phyloP scores from a whole-genome alignment of 1,139 yeast genomes.

The Taphrina pruni region DNA sequence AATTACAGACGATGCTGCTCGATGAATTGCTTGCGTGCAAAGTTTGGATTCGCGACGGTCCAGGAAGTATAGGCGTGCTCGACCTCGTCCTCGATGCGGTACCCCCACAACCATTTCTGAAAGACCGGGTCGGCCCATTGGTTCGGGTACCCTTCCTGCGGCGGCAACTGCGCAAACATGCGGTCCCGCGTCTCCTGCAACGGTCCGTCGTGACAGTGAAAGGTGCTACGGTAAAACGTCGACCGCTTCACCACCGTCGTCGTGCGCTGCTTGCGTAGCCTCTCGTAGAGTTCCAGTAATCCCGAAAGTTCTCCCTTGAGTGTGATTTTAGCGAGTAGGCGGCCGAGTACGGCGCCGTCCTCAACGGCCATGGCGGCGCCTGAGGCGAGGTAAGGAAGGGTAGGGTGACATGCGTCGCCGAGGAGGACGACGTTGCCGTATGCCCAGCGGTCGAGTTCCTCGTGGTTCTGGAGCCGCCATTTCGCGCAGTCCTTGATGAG shows the following conservation, averaged over 20 bases:
- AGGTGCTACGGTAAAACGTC: constrained; percentile 48
- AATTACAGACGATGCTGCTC: constrained; percentile 2
- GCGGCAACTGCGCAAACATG: constrained; percentile 15
- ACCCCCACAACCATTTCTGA: constrained; percentile 30
- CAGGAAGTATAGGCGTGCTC: constrained; percentile 5
- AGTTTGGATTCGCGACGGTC: constrained; percentile 14
- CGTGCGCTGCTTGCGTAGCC: constrained; percentile 50
- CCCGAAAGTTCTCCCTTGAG: constrained; percentile 49
- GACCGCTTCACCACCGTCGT: constrained; percentile 50
- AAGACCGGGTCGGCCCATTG: constrained; percentile 27
- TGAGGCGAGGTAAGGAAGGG: constrained; percentile 55
- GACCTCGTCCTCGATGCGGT: constrained; percentile 26
- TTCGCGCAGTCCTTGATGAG: constrained; percentile 48
- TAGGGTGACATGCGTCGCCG: constrained; percentile 56
- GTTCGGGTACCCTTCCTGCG: constrained; percentile 26
- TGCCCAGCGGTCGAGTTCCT: constrained; percentile 48
- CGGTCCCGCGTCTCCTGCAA: constrained; percentile 49
- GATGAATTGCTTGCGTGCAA: constrained; percentile 16
- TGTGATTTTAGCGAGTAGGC: constrained; percentile 51
- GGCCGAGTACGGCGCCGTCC: constrained; percentile 50
- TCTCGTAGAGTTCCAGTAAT: constrained; percentile 47
- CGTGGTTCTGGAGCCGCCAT: constrained; percentile 52
- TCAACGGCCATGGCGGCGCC: constrained; percentile 55
- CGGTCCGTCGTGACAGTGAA: constrained; percentile 51
- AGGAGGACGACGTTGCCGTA: constrained; percentile 50